Base-by-base conservation (phyloP, 495 filamentous ascomycete species). In the Aspergillus panamensis region DNA sequence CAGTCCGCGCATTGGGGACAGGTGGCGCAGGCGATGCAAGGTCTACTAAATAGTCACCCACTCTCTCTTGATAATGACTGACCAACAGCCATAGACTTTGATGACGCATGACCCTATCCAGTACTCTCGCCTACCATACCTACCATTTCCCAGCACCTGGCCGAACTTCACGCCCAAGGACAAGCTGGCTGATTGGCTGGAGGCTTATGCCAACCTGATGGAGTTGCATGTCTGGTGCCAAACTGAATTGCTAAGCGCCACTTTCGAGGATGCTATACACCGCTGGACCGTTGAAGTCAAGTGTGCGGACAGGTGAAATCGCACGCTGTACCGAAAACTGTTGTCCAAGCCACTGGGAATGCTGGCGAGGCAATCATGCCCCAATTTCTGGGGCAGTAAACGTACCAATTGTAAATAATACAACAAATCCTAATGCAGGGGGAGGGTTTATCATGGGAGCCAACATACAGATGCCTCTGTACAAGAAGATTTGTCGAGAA, bases 141-240 rank as follows among this genome's bases (percentile, higher is more conserved):
- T 91, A 0, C 75, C 79, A 0, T 91, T 91, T 57, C 88, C 89
- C 0, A 71, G 78, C 0, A 78, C 75, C 53, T 91, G 88, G 87
- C 72, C 74, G 0, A 69, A 85, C 30, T 89, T 86, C 62, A 88
- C 86, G 0, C 88, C 89, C 0, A 91, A 91, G 66, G 87, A 92
- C 66, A 92, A 92, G 58, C 75, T 91, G 0, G 89, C 81, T 12
- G 84, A 90, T 47, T 91, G 87, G 82, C 83, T 92, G 53, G 85
- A 90, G 48, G 75, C 78, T 3, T 92, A 92, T 58, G 87, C 84
- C 35, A 82, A 76, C 19, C 67, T 82, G 30, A 79, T 91, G 58
- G 89, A 92, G 61, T 78, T 92, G 47, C 89, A 92, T 60, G 75
- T 91, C 10, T 92, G 89, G 89, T 83, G 75, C 25, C 62, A 68